Evolutionary conservation across 352 stramenopile species (phyloP).

Genomic region (Pythium coloratum): DNA sequence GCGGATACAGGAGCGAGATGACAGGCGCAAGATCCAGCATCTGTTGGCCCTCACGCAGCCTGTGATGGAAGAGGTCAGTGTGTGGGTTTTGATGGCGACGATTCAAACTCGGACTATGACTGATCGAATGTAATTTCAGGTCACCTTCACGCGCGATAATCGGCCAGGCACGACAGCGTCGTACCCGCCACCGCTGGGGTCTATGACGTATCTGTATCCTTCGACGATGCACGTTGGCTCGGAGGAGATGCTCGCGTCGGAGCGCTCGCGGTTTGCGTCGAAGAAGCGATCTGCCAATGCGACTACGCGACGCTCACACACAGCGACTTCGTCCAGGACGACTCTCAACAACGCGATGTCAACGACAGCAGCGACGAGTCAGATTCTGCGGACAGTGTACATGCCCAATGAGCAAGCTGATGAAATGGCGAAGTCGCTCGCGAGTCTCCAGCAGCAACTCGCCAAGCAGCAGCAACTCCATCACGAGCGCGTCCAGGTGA

Average conservation of each 20-base stretch:
- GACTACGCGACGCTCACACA: neutral
- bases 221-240: constrained; percentile 78
- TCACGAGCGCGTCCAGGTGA: constrained; percentile 61
- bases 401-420: constrained; percentile 72
- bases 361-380: neutral
- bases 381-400: constrained; percentile 75
- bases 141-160: constrained; percentile 79
- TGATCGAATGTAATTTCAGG: constrained; percentile 21
- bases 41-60: constrained; percentile 81
- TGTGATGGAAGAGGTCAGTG: constrained; percentile 62
- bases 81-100: neutral
- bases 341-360: neutral
- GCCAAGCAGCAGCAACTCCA: constrained; percentile 49
- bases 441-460: constrained; percentile 66
- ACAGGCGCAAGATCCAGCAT: constrained; percentile 81
- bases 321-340: neutral
- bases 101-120: too few species aligned
- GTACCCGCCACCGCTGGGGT: constrained; percentile 45
- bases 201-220: constrained; percentile 54
- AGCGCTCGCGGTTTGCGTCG: neutral
- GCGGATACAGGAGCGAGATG: constrained; percentile 71
- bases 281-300: constrained; percentile 2
- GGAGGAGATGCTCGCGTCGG: constrained; percentile 34
- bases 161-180: constrained; percentile 48
- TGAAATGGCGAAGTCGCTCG: constrained; percentile 44